phyloP scores from a whole-genome alignment of 2,329 filamentous ascomycete genomes.

The Colletotrichum salicis region DNA sequence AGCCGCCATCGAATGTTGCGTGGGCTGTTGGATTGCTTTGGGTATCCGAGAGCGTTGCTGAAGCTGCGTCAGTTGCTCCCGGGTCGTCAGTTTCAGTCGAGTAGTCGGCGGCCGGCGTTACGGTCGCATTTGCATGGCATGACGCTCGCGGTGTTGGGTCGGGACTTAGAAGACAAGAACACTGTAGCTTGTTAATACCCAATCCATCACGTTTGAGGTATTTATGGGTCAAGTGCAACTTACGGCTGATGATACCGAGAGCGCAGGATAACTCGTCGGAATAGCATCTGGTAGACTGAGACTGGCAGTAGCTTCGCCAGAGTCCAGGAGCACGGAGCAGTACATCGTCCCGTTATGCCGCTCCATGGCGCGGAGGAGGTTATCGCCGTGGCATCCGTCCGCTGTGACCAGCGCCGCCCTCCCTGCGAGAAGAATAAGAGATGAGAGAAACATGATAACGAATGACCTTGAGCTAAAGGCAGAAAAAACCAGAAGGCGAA shows the following conservation, averaged over 20 bases:
- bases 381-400: conserved; percentile 30
- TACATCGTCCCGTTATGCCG: conserved; percentile 28
- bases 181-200: conserved; percentile 8
- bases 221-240: background rate
- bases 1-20: background rate
- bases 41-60: background rate
- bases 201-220: background rate
- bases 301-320: background rate
- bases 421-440: background rate
- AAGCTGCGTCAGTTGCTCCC: background rate
- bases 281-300: background rate
- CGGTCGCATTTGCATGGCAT: background rate
- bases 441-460: background rate
- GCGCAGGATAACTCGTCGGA: conserved; percentile 15
- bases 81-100: background rate
- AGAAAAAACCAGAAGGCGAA: too few species aligned
- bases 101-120: background rate
- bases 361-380: conserved; percentile 32
- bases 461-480: background rate
- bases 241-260: conserved; percentile 21
- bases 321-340: conserved; percentile 16
- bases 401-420: background rate
- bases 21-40: background rate
- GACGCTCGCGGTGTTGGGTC: background rate
- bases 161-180: conserved; percentile 25